These are phyloP conservation scores for Chenopodium album DNA, from an alignment of 148 eudicot species.

Conservation along the genomic window DNA sequence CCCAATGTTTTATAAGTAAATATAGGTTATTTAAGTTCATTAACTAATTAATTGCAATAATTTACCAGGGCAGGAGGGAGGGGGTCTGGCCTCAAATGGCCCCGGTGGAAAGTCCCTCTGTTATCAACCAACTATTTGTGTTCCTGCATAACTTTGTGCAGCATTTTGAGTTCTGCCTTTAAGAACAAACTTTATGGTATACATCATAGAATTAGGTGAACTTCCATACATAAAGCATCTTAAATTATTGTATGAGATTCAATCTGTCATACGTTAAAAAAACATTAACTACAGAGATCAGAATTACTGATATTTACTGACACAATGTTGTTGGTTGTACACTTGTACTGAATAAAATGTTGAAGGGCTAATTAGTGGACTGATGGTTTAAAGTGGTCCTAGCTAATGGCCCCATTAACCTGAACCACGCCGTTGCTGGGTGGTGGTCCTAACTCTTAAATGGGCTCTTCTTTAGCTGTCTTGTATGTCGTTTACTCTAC, in stretches of 20 bases:
- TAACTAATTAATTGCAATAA: no score
- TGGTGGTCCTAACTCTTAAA: background rate
- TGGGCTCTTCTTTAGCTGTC: background rate
- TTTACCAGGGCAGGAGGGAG: no score
- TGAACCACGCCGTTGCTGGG: background rate
- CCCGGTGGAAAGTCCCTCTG: no score
- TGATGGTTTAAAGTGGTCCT: background rate
- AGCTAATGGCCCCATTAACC: background rate
- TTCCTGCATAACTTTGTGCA: background rate
- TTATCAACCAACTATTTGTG: background rate
- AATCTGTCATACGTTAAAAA: background rate
- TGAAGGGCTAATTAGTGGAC: background rate
- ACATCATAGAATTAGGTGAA: background rate
- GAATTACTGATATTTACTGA: no score
- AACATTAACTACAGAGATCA: no score
- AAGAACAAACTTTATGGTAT: background rate
- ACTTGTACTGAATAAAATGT: background rate
- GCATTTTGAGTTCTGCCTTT: background rate
- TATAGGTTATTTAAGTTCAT: no score
- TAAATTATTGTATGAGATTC: background rate
- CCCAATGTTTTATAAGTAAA: no score
- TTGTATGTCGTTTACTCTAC: no score
- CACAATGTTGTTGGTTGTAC: no score
- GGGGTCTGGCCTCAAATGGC: no score
- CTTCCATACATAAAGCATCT: background rate